Conservation (phyloP, 2,329 filamentous ascomycete species). For the Xylariales sp. region DNA sequence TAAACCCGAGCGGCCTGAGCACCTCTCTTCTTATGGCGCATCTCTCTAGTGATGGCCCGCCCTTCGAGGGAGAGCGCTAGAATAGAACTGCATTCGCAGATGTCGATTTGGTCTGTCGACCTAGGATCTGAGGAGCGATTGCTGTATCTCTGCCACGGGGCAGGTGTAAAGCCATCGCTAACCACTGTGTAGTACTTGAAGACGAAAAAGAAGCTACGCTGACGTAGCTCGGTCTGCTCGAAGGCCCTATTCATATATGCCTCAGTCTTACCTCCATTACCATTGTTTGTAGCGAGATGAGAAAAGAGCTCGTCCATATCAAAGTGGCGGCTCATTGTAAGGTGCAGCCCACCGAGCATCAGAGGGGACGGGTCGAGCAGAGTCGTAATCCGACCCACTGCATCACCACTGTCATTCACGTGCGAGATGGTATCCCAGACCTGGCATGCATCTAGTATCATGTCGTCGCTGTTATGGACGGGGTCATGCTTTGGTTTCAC, state of each 20-base stretch:
- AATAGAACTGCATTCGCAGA: neutral
- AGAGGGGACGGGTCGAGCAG: conserved; percentile 1
- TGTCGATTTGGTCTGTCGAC: neutral
- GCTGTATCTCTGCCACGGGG: neutral
- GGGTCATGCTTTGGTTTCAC: no score
- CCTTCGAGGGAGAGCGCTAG: neutral
- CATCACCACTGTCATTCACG: no score
- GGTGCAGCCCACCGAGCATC: conserved; percentile 1
- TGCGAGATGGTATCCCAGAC: no score
- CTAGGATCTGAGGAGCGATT: neutral
- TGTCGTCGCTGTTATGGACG: no score
- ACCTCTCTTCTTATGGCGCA: neutral
- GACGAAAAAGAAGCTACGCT: conserved; percentile 1
- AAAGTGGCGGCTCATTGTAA: neutral
- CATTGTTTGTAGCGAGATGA: neutral
- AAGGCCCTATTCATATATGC: neutral
- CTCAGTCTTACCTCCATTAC: no score
- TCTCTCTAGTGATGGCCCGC: conserved; percentile 1
- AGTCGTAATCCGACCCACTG: neutral
- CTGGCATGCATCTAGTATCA: no score
- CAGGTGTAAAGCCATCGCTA: neutral
- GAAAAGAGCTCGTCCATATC: conserved; percentile 2
- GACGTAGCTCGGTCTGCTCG: neutral
- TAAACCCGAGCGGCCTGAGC: neutral
- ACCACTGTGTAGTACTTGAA: conserved; percentile 1